Percentiles rank a stretch among this genome's conserved stretches.
Evolutionary conservation across 768 basidiomycete species (phyloP).

Genomic region (Tylopilus felleus): DNA sequence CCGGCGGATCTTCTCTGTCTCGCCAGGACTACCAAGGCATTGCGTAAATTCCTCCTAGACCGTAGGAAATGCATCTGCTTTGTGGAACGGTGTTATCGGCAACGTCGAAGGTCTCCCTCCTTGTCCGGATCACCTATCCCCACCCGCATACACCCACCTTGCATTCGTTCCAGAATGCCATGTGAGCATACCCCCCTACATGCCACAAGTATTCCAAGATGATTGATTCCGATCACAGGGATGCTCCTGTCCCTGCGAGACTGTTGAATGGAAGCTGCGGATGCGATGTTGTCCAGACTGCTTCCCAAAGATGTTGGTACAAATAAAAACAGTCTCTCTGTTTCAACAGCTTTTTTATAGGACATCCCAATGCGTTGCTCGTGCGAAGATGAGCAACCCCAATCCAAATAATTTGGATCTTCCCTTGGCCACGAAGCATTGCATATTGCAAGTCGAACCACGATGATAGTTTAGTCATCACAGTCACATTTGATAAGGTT

Average conservation of each 20-base stretch:
- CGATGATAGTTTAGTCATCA: too few relatives aligned
- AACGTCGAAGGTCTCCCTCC: slow-evolving; percentile 24
- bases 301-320: slow-evolving; percentile 8
- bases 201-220: too few relatives aligned
- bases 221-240: slow-evolving; percentile 4
- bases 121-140: slow-evolving; percentile 26
- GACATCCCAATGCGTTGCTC: too few relatives aligned
- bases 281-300: slow-evolving; percentile 10
- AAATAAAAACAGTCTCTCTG: too few relatives aligned
- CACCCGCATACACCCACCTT: slow-evolving; percentile 30
- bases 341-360: too few relatives aligned
- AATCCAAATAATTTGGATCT: too few relatives aligned
- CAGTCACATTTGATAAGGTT: too few relatives aligned
- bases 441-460: too few relatives aligned
- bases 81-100: slow-evolving; percentile 28
- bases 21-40: slow-evolving; percentile 28
- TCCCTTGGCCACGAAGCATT: too few relatives aligned
- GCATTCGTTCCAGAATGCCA: slow-evolving; percentile 30
- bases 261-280: slow-evolving; percentile 12
- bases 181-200: slow-evolving; percentile 14
- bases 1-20: slow-evolving; percentile 34
- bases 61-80: slow-evolving; percentile 7
- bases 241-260: slow-evolving; percentile 11
- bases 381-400: too few relatives aligned
- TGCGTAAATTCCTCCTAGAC: slow-evolving; percentile 27